Percentiles rank a stretch among this genome's conserved stretches.
These are phyloP conservation scores for Thelonectria olida DNA, from an alignment of 2,329 filamentous ascomycete species.

Conservation along the genomic window DNA sequence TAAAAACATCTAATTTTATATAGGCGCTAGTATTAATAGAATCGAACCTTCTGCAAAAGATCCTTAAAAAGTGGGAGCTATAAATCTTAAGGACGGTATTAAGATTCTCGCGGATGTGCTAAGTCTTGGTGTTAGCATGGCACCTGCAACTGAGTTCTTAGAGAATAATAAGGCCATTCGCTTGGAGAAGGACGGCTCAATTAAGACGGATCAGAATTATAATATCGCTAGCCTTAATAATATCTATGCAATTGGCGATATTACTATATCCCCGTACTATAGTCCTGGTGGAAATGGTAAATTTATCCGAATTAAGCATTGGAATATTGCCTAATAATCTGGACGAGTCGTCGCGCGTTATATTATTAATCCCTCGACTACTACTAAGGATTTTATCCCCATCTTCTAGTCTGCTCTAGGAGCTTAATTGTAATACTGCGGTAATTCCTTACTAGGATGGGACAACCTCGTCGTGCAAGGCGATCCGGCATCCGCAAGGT, in stretches of 20 bases:
- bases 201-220: constrained; percentile 84
- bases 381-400: constrained; percentile 81
- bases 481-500: constrained; percentile 79
- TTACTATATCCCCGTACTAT: constrained; percentile 93
- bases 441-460: constrained; percentile 82
- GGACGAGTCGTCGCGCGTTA: constrained; percentile 82
- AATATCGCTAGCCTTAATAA: constrained; percentile 78
- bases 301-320: constrained; percentile 90
- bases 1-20: constrained; percentile 88
- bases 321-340: constrained; percentile 96
- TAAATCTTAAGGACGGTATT: constrained; percentile 87
- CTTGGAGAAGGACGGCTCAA: constrained; percentile 83
- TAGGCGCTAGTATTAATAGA: constrained; percentile 83
- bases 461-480: constrained; percentile 88
- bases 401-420: constrained; percentile 97
- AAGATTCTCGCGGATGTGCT: constrained; percentile 87
- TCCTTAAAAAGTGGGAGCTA: constrained; percentile 77
- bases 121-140: constrained; percentile 89
- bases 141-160: constrained; percentile 85
- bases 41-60: constrained; percentile 77
- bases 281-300: constrained; percentile 83
- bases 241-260: constrained; percentile 94
- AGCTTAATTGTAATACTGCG: constrained; percentile 90
- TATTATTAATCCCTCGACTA: constrained; percentile 73
- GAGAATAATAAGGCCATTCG: constrained; percentile 73